Evolutionary conservation across 139 green algal species (phyloP).

Genomic region (Picochlorum sp.): DNA sequence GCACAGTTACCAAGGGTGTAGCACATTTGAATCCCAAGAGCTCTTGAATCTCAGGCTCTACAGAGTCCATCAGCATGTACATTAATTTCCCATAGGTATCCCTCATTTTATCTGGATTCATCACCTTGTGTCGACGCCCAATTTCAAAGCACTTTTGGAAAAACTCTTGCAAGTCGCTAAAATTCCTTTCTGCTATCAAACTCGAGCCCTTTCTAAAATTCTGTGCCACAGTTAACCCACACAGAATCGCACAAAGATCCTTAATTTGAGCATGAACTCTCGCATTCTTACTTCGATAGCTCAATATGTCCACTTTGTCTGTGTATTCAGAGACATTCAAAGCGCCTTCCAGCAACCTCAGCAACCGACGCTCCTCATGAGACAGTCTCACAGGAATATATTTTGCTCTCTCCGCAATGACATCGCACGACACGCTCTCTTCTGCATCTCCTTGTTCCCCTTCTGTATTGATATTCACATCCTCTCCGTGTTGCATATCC

Average conservation of each 20-base stretch:
- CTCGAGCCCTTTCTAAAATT: conserved; percentile 80
- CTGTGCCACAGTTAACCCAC: conserved; percentile 63
- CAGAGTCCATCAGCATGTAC: conserved; percentile 75
- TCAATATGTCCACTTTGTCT: conserved; percentile 83
- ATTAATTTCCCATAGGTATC: conserved; percentile 71
- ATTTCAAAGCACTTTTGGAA: conserved; percentile 82
- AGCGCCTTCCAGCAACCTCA: conserved; percentile 79
- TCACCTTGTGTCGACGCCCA: conserved; percentile 84
- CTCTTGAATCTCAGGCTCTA: conserved; percentile 50
- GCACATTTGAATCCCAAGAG: conserved; percentile 71
- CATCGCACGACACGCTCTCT: conserved; percentile 5
- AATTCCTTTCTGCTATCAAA: conserved; percentile 70
- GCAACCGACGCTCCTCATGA: conserved; percentile 60
- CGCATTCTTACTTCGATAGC: conserved; percentile 59
- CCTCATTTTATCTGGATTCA: conserved; percentile 93
- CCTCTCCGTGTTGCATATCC: conserved; percentile 14
- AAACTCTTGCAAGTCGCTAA: conserved; percentile 62
- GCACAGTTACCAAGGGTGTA: conserved; percentile 64
- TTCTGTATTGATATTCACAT: conserved; percentile 2
- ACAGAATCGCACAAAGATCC: conserved; percentile 82
- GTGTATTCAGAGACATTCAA: conserved; percentile 89
- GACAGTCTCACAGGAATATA: conserved; percentile 59
- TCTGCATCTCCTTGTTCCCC: conserved; percentile 7
- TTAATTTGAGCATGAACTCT: conserved; percentile 78
- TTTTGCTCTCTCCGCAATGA: conserved; percentile 45